These are phyloP conservation scores for Maudiozyma barnettii DNA, from an alignment of 805 yeast species.

Conservation along the genomic window DNA sequence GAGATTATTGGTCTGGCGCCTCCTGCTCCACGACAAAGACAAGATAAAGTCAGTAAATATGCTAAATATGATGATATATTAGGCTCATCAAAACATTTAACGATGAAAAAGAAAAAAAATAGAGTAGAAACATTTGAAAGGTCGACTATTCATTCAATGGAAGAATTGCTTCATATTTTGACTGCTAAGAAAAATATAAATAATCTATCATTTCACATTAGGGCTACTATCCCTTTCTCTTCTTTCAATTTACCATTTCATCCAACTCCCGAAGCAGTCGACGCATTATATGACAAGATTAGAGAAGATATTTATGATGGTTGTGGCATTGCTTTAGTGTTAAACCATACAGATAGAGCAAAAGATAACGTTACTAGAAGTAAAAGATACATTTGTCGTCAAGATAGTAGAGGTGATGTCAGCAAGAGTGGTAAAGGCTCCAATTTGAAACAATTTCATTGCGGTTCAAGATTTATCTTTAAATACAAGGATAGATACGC, in stretches of 20 bases:
- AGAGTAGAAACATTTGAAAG: background rate
- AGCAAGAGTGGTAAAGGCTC: background rate
- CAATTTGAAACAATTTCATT: background rate
- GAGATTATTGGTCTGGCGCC: background rate
- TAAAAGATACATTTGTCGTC: background rate
- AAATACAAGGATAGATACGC: conserved; percentile 1
- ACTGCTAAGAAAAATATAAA: background rate
- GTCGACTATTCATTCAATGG: background rate
- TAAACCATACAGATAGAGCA: conserved; percentile 1
- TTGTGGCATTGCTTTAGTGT: background rate
- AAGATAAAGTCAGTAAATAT: background rate
- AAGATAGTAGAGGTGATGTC: background rate
- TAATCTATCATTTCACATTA: background rate
- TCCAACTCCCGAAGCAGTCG: background rate
- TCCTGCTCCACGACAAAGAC: background rate
- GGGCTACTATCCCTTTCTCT: background rate
- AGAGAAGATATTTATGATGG: background rate
- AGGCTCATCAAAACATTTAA: background rate
- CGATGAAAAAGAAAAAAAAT: conserved; percentile 1
- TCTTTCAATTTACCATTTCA: background rate
- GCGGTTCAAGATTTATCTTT: background rate
- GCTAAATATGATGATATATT: background rate
- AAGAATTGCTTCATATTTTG: background rate
- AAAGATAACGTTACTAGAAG: background rate
- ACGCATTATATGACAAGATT: background rate